Evolutionary conservation across 2,329 filamentous ascomycete genomes (phyloP), one percentile per base, ranked within the genome.

Genomic region (Neonectria magnoliae): DNA sequence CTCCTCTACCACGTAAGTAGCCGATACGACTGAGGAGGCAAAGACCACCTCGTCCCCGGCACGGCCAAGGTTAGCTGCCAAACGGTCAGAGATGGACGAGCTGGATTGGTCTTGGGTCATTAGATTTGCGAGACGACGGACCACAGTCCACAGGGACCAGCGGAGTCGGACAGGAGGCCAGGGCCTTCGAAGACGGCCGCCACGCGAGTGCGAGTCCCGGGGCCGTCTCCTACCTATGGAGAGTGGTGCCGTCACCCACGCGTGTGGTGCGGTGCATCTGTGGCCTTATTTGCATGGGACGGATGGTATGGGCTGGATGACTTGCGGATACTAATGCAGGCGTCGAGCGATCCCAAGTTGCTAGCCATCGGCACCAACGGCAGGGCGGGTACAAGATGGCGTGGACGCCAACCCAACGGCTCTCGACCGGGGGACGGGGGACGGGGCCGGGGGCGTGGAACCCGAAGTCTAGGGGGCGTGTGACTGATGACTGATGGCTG

Each of bases 281-380:
- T 71, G 70, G 68, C 71, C 70, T 71, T 73, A 73, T 73, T 73
- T 69, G 64, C 71, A 69, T 68, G 63, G 64, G 16, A 69, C 42
- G 63, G 61, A 65, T 56, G 64, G 62, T 51, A 68, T 62, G 66
- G 61, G 60, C 66, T 71, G 64, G 55, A 73, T 73, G 71, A 73
- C 71, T 71, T 73, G 71, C 71, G 71, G 71, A 73, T 68, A 70
- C 68, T 72, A 73, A 71, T 67, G 68, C 68, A 63, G 64, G 59
- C 61, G 54, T 69, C 56, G 60, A 68, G 68, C 68, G 67, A 72
- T 73, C 70, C 70, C 68, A 71, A 65, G 62, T 65, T 61, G 64
- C 60, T 71, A 58, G 65, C 60, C 64, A 70, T 73, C 65, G 59
- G 72, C 68, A 65, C 70, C 71, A 70, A 71, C 71, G 54, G 67